A percentile compares a stretch with the other conserved stretches of the same genome.
Evolutionary conservation across 1,139 yeast genomes (phyloP).

Genomic region (Candida tunisiensis): DNA sequence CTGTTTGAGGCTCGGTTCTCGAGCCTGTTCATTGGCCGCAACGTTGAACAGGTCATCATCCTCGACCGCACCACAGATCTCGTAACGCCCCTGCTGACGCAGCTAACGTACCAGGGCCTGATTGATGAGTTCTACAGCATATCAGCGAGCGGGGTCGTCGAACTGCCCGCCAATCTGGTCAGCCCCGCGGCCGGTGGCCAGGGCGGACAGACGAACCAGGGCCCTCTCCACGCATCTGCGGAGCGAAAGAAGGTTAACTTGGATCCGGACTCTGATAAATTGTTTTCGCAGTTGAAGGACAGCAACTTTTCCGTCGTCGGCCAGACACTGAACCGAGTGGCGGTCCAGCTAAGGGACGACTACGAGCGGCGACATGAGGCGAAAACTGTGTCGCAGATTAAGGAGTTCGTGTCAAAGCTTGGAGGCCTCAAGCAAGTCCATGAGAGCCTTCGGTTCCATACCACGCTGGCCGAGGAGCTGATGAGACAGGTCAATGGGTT

Average conservation of each 20-base stretch:
- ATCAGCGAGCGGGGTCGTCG: slow-evolving; percentile 29
- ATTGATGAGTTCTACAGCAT: slow-evolving; percentile 54
- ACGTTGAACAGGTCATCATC: slow-evolving; percentile 36
- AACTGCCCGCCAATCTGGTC: slow-evolving; percentile 19
- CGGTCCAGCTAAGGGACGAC: slow-evolving; percentile 52
- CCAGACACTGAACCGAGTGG: slow-evolving; percentile 47
- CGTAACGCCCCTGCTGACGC: slow-evolving; percentile 54
- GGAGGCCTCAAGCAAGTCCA: slow-evolving; percentile 55
- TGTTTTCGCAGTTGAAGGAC: slow-evolving; percentile 37
- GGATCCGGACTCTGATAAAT: slow-evolving; percentile 20
- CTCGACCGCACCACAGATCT: slow-evolving; percentile 67
- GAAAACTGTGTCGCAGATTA: slow-evolving; percentile 47
- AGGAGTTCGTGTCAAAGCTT: slow-evolving; percentile 52
- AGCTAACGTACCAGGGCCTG: slow-evolving; percentile 69
- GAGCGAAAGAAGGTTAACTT: slow-evolving; percentile 15
- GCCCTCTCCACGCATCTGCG: slow-evolving; percentile 3
- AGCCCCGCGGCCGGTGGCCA: slow-evolving; percentile 3
- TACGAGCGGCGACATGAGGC: slow-evolving; percentile 48
- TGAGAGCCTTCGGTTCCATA: slow-evolving; percentile 55
- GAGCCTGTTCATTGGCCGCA: slow-evolving; percentile 16
- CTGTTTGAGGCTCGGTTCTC: slow-evolving; percentile 15
- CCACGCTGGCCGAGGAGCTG: slow-evolving; percentile 55
- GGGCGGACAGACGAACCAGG: slow-evolving; percentile 1
- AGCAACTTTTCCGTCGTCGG: slow-evolving; percentile 76
- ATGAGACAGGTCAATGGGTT: slow-evolving; percentile 33